Percentiles rank a stretch among this genome's conserved stretches.
phyloP scores from a whole-genome alignment of 495 filamentous ascomycete genomes.

The Thozetella sp. region DNA sequence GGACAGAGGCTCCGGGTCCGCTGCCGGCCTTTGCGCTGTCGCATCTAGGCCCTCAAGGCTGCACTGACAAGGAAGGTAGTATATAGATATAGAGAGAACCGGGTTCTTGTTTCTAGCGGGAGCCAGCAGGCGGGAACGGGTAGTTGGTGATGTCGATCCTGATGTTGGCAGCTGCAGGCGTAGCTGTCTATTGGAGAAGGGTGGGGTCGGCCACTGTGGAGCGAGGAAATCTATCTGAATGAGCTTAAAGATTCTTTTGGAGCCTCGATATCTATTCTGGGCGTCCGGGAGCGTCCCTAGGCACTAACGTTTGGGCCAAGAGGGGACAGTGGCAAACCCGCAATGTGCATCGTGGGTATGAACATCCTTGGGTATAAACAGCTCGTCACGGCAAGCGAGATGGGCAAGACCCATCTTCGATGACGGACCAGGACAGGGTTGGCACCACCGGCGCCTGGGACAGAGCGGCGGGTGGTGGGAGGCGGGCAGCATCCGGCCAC shows the following conservation, averaged over 20 bases:
- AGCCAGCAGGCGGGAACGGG: not conserved
- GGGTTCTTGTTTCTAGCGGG: not conserved
- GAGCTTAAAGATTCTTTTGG: not conserved
- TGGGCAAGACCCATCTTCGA: not conserved
- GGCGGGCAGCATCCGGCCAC: too few relatives aligned
- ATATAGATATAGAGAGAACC: too few relatives aligned
- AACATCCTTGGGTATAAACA: not conserved
- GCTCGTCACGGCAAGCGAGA: not conserved
- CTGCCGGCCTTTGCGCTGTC: too few relatives aligned
- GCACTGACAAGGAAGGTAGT: too few relatives aligned
- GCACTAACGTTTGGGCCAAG: too few relatives aligned
- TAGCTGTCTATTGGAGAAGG: not conserved
- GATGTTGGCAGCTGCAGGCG: not conserved
- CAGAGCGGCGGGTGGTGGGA: too few relatives aligned
- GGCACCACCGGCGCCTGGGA: too few relatives aligned
- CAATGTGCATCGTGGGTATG: not conserved
- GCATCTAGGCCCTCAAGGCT: too few relatives aligned
- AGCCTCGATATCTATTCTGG: not conserved
- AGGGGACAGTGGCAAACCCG: not conserved
- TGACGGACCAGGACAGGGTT: not conserved
- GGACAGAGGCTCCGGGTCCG: too few relatives aligned
- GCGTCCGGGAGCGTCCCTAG: too few relatives aligned
- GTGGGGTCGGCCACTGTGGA: too few relatives aligned
- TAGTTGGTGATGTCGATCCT: not conserved
- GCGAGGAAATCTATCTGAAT: too few relatives aligned